Evolutionary conservation across 1,284 basidiomycete species (phyloP).

Genomic region (Trichosporon inkin): DNA sequence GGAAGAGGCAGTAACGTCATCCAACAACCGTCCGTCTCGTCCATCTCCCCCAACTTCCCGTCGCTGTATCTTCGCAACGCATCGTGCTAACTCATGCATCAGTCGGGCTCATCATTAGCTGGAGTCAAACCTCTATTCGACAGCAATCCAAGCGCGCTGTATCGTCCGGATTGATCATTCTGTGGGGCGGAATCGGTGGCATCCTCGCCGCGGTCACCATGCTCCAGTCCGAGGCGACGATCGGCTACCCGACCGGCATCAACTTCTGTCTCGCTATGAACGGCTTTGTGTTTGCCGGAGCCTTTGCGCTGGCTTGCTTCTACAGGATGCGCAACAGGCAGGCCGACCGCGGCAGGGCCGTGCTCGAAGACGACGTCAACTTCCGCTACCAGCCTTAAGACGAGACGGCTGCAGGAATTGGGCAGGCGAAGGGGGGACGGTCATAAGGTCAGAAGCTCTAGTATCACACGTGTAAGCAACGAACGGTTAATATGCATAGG

Average conservation of each 20-base stretch:
- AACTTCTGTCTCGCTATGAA: slow-evolving; percentile 30
- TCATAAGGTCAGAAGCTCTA: too few species aligned
- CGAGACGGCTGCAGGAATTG: too few species aligned
- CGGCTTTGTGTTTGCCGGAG: slow-evolving; percentile 1
- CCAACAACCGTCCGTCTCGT: too few species aligned
- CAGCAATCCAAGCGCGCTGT: slow-evolving; percentile 49
- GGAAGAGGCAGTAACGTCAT: too few species aligned
- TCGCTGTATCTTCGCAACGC: too few species aligned
- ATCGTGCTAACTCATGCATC: too few species aligned
- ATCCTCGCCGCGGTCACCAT: slow-evolving; percentile 33
- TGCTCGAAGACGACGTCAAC: slow-evolving; percentile 9
- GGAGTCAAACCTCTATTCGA: too few species aligned
- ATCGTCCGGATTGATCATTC: slow-evolving; percentile 48
- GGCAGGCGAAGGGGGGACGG: too few species aligned
- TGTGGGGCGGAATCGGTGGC: slow-evolving; percentile 52
- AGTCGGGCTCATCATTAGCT: too few species aligned
- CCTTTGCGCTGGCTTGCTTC: background rate
- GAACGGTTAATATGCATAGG: too few species aligned
- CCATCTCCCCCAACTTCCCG: too few species aligned
- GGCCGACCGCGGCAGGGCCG: slow-evolving; percentile 10
- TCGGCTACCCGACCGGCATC: slow-evolving; percentile 22
- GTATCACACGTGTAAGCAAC: too few species aligned
- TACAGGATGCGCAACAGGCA: slow-evolving; percentile 6
- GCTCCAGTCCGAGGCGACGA: slow-evolving; percentile 14
- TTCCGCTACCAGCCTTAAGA: slow-evolving; percentile 11